Conservation (phyloP, 2,329 filamentous ascomycete genomes). For the Ceratocystis huliohia region DNA sequence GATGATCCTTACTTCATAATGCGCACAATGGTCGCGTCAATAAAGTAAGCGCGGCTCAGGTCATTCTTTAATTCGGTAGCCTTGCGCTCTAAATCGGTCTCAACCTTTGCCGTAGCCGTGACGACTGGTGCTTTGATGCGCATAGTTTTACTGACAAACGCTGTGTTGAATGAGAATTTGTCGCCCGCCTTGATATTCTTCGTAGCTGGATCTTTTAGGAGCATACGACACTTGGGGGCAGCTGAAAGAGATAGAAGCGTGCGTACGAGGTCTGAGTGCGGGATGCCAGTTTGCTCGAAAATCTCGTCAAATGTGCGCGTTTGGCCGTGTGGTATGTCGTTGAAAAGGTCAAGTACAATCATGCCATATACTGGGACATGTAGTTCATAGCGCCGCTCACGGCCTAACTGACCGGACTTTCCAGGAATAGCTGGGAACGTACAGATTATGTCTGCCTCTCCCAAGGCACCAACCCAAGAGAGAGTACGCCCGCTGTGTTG, state of each 20-base stretch:
- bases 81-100: constrained; percentile 55
- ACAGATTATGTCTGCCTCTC: constrained; percentile 76
- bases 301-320: constrained; percentile 59
- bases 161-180: constrained; percentile 67
- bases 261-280: constrained; percentile 57
- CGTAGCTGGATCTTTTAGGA: constrained; percentile 66
- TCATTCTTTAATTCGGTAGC: constrained; percentile 66
- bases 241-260: constrained; percentile 73
- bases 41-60: constrained; percentile 54
- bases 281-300: constrained; percentile 68
- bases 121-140: constrained; percentile 86
- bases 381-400: constrained; percentile 69
- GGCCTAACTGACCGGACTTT: constrained; percentile 48
- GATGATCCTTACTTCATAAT: constrained; percentile 69
- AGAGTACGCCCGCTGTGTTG: constrained; percentile 80
- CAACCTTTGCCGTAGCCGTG: constrained; percentile 68
- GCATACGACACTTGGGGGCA: constrained; percentile 66
- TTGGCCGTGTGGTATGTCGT: constrained; percentile 45
- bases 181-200: constrained; percentile 68
- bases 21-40: constrained; percentile 65
- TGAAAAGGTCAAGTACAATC: constrained; percentile 82
- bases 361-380: constrained; percentile 89
- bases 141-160: constrained; percentile 69
- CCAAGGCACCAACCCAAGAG: constrained; percentile 61
- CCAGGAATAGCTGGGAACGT: constrained; percentile 59